Percentiles rank a stretch among this genome's conserved stretches.
These are phyloP conservation scores for Mentha longifolia DNA, from an alignment of 257 asterid species.

Conservation along the genomic window DNA sequence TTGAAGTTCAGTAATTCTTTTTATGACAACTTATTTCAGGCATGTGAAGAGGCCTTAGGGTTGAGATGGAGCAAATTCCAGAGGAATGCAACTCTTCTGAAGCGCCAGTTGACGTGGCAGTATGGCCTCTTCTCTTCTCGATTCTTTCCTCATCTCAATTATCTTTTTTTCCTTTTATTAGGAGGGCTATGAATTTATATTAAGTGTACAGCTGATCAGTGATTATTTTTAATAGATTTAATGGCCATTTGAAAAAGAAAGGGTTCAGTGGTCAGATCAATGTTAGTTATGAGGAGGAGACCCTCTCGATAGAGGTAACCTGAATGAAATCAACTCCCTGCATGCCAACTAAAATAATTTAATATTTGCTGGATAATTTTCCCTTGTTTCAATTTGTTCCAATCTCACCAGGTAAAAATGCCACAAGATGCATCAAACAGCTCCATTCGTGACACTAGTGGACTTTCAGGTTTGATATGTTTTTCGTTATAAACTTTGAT, in stretches of 20 bases:
- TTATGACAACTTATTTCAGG: constrained; percentile 49
- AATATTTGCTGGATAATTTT: constrained; percentile 24
- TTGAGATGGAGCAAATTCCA: constrained; percentile 68
- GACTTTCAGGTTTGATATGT: constrained; percentile 75
- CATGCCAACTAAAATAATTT: constrained; percentile 13
- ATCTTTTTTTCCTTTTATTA: constrained; percentile 18
- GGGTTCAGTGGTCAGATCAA: constrained; percentile 81
- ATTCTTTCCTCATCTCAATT: constrained; percentile 17
- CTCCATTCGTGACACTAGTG: constrained; percentile 82
- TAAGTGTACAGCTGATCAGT: constrained; percentile 28
- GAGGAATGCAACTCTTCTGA: constrained; percentile 68
- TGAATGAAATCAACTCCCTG: constrained; percentile 24
- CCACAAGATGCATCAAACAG: constrained; percentile 93
- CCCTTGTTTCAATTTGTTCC: constrained; percentile 31
- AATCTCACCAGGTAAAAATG: constrained; percentile 71
- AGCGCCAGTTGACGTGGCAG: constrained; percentile 92
- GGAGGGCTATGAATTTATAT: constrained; percentile 19
- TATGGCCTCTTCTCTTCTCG: constrained; percentile 47
- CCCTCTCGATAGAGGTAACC: constrained; percentile 84
- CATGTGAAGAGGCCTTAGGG: constrained; percentile 63
- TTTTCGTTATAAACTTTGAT: constrained; percentile 5
- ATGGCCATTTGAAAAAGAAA: constrained; percentile 85
- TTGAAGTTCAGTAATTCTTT: constrained; percentile 3
- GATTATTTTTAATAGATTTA: constrained; percentile 55
- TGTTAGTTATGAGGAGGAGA: constrained; percentile 75